Evolutionary conservation across 2,329 filamentous ascomycete genomes (phyloP), one percentile per base, ranked within the genome.

Genomic region (Cercospora beticola): DNA sequence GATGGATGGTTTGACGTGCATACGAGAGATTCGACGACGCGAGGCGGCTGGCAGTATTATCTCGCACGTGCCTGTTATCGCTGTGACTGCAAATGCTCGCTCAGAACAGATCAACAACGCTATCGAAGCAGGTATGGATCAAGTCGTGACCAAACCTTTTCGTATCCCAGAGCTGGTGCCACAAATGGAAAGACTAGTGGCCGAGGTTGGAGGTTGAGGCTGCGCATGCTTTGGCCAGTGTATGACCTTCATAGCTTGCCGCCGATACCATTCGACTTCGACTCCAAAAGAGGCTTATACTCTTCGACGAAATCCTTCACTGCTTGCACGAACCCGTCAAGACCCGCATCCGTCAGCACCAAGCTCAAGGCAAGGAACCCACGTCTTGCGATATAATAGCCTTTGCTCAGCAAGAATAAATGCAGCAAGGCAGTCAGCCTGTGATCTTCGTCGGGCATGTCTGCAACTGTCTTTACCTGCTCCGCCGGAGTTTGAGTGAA

Each of bases 361-460:
- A 82, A 62, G 31, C 79, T 79, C 30, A 82, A 61, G 1, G 79
- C 76, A 26, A 82, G 52, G 62, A 77, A 80, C 1, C 79, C 80
- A 4, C 79, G 69, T 66, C 77, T 73, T 1, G 76, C 73, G 12
- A 79, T 75, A 71, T 79, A 82, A 65, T 74, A 81, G 1, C 79
- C 79, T 43, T 75, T 69, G 64, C 78, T 76, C 66, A 81, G 74
- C 75, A 81, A 72, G 61, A 78, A 78, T 2, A 81, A 71, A 73
- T 79, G 80, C 46, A 82, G 76, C 21, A 81, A 56, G 21, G 77
- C 76, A 9, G 72, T 75, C 58, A 81, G 57, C 12, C 72, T 75
- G 12, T n/a, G 63, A n/a, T 77, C 72, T 3, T 68, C 70, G 30
- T 79, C 77, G 0, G 65, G 60, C 18, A 75, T 57, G 54, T 74